Conservation (phyloP, 345 rosid genomes). For the Aegle marmelos region DNA sequence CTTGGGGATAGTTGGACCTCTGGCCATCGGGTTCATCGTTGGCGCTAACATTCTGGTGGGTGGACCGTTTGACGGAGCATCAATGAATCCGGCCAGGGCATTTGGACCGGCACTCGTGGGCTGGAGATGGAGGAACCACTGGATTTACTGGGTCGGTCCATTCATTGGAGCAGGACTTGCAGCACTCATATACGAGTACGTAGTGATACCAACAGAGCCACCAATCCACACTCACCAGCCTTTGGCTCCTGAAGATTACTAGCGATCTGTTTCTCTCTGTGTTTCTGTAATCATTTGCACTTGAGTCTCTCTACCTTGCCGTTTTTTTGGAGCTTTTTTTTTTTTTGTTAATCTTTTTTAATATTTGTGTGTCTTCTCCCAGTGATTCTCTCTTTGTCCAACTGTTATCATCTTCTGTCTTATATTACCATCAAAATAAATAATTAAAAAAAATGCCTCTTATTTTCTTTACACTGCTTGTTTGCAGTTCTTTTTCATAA, state of each 20-base stretch:
- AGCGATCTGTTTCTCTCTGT: slow-evolving; percentile 1
- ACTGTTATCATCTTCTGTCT: background rate
- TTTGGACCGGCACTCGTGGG: slow-evolving; percentile 49
- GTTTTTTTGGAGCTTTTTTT: background rate
- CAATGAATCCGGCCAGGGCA: slow-evolving; percentile 49
- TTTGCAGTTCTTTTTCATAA: no score
- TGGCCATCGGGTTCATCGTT: slow-evolving; percentile 36
- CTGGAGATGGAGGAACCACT: slow-evolving; percentile 52
- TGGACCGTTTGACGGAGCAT: slow-evolving; percentile 49
- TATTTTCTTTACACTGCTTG: background rate
- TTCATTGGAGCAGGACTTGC: slow-evolving; percentile 46
- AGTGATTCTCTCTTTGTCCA: background rate
- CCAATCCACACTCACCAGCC: slow-evolving; percentile 59
- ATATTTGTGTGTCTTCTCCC: background rate
- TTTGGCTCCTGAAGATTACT: slow-evolving; percentile 80
- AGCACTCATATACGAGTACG: slow-evolving; percentile 49
- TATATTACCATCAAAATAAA: background rate
- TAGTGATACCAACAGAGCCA: slow-evolving; percentile 47
- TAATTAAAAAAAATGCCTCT: background rate
- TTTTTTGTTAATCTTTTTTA: background rate
- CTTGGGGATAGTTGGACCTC: slow-evolving; percentile 43
- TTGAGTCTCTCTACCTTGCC: background rate
- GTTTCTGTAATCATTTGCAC: background rate
- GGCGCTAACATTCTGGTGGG: slow-evolving; percentile 47
- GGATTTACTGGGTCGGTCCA: slow-evolving; percentile 58